Evolutionary conservation across 2,329 filamentous ascomycete species (phyloP).

Genomic region (Paraphaeosphaeria minitans): DNA sequence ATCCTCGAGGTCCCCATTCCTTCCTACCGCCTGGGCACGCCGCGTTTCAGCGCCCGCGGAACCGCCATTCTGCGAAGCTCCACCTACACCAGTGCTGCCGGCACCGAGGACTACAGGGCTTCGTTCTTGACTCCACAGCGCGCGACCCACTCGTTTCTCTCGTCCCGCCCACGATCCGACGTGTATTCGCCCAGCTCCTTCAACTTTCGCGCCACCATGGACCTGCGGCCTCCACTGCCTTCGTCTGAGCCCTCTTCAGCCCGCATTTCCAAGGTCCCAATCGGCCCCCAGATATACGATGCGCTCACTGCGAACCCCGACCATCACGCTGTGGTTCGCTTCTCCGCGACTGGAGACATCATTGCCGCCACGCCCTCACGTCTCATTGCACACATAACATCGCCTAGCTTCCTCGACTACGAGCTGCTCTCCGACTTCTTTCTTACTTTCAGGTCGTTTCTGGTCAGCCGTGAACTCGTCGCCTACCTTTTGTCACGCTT

Average conservation of each 20-base stretch:
- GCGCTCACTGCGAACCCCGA: slow-evolving; percentile 80
- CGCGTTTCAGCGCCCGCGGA: slow-evolving; percentile 76
- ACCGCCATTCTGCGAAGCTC: slow-evolving; percentile 80
- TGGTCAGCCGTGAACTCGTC: slow-evolving; percentile 76
- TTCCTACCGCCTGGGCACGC: slow-evolving; percentile 80
- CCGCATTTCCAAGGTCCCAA: slow-evolving; percentile 44
- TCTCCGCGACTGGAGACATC: slow-evolving; percentile 75
- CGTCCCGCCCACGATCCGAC: slow-evolving; percentile 45
- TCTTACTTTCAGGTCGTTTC: slow-evolving; percentile 87
- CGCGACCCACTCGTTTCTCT: slow-evolving; percentile 42
- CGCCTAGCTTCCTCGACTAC: slow-evolving; percentile 93
- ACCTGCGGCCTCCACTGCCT: slow-evolving; percentile 38
- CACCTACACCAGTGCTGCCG: slow-evolving; percentile 71
- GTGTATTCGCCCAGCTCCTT: slow-evolving; percentile 42
- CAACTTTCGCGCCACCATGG: slow-evolving; percentile 44
- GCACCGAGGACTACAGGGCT: slow-evolving; percentile 69
- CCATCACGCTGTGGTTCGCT: slow-evolving; percentile 80
- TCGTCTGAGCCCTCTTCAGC: slow-evolving; percentile 41
- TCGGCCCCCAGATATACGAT: slow-evolving; percentile 77
- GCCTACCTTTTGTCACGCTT: slow-evolving; percentile 84
- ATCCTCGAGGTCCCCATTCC: slow-evolving; percentile 78
- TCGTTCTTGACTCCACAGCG: slow-evolving; percentile 58
- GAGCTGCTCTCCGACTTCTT: slow-evolving; percentile 98
- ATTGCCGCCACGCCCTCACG: slow-evolving; percentile 88
- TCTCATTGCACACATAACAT: slow-evolving; percentile 94